These are phyloP conservation scores for Globisporangium iwayamae DNA, from an alignment of 352 stramenopile species.

Conservation along the genomic window DNA sequence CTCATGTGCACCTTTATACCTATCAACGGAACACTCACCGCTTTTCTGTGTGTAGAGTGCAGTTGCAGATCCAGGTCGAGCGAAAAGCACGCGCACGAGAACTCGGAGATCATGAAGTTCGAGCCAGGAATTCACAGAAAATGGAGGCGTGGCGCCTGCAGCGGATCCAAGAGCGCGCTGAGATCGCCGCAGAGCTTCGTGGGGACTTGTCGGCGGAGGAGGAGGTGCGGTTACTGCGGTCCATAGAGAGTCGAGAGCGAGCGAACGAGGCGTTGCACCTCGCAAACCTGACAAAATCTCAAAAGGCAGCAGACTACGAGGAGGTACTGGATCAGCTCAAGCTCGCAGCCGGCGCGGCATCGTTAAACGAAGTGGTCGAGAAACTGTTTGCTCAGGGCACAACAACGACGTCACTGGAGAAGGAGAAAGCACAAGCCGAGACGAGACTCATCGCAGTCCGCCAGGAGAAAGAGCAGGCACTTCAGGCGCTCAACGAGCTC, in stretches of 20 bases:
- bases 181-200: conserved; percentile 73
- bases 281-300: conserved; percentile 61
- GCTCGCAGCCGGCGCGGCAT: conserved; percentile 51
- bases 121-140: conserved; percentile 73
- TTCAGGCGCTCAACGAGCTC: conserved; percentile 68
- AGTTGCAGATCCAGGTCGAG: conserved; percentile 68
- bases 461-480: conserved; percentile 57
- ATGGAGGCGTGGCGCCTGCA: conserved; percentile 79
- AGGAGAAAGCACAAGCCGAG: conserved; percentile 69
- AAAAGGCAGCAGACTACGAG: conserved; percentile 72
- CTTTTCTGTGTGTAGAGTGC: conserved; percentile 25
- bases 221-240: conserved; percentile 46
- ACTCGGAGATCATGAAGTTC: conserved; percentile 73
- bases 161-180: conserved; percentile 62
- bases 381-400: conserved; percentile 63
- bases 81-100: conserved; percentile 58
- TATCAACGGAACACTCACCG: not conserved
- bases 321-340: conserved; percentile 63
- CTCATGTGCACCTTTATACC: not conserved
- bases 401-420: conserved; percentile 62
- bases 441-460: conserved; percentile 44
- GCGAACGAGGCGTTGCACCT: conserved; percentile 60
- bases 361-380: conserved; percentile 56
- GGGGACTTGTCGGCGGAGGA: conserved; percentile 69
- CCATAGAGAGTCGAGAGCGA: conserved; percentile 63